A percentile compares a stretch with the other conserved stretches of the same genome.
Evolutionary conservation across 345 rosid species (phyloP).

Genomic region (Raphanus sativus): DNA sequence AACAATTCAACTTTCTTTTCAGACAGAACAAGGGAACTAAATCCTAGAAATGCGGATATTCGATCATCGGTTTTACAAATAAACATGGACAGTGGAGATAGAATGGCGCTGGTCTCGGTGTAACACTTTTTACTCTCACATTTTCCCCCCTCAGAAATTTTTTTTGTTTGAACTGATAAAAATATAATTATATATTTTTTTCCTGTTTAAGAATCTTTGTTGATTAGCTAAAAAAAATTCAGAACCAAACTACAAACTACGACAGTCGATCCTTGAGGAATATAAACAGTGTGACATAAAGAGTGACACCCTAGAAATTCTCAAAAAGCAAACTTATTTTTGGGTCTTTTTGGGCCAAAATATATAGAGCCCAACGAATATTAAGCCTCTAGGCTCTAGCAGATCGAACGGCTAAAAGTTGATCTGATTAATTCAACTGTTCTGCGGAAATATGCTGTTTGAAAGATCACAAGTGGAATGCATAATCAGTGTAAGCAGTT

Average conservation of each 20-base stretch:
- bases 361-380: neutral
- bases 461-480: slow-evolving; percentile 98
- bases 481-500: slow-evolving; percentile 69
- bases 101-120: slow-evolving; percentile 40
- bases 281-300: neutral
- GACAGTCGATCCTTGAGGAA: neutral
- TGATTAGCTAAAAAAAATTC: too few relatives aligned
- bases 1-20: neutral
- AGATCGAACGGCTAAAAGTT: slow-evolving; percentile 39
- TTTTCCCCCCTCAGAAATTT: neutral
- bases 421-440: slow-evolving; percentile 48
- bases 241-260: too few relatives aligned
- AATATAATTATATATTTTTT: neutral
- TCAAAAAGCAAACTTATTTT: neutral
- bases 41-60: slow-evolving; percentile 35
- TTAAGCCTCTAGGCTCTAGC: slow-evolving; percentile 16
- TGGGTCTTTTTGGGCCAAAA: neutral
- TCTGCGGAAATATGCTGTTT: slow-evolving; percentile 97
- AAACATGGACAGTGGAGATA: slow-evolving; percentile 27
- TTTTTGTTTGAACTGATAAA: neutral
- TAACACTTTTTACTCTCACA: slow-evolving; percentile 7
- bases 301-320: neutral
- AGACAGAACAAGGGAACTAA: slow-evolving; percentile 28
- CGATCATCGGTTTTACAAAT: slow-evolving; percentile 18
- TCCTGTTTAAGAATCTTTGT: too few relatives aligned